Base-by-base conservation (phyloP, 768 basidiomycete species). In the Peribolospora kevripleyi region DNA sequence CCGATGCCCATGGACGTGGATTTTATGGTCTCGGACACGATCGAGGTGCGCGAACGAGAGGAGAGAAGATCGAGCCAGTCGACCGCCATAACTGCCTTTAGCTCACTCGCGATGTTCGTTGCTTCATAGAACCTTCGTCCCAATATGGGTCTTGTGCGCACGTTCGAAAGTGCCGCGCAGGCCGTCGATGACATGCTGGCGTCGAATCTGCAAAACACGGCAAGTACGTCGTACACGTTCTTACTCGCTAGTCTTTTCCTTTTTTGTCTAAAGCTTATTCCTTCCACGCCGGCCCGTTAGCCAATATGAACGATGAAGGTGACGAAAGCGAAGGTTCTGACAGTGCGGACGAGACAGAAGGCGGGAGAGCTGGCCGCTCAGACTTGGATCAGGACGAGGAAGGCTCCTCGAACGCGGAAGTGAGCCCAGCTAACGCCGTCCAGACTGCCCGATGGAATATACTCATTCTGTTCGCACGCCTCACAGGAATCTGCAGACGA, bases 1-100 rank as follows among this genome's bases (percentile, higher is more conserved):
- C 47, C 60, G 36, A 66, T 90, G n/a, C 81, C 93, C 0, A 90
- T 95, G 88, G 93, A 98, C 59, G 82, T 93, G 8, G 90, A 93
- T 53, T 98, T 97, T 68, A 91, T 95, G 86, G 67, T 93, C 6
- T 78, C 79, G 0, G 93, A 98, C 66, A 93, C 91, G 1, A 68
- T 98, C 7, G 90, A 97, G 70, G 86, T 86, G 59, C 61, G 69
- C 25, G 25, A 25, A 25, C 25, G 25, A 25, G 25, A 25, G 25
- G 25, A 25, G 25, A 25, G 25, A 25, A 25, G 25, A 25, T 25
- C 25, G 25, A 25, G 25, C 25, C 25, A 25, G 1, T 25, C 25
- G 25, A 25, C 1, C 1, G 25, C 25, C 25, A 57, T 37, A 53
- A 48, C 38, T 52, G 50, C 3, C 3, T 46, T 50, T 25, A 46